These are phyloP conservation scores for Yarrowia hollandica DNA, from an alignment of 805 yeast species.

Conservation along the genomic window DNA sequence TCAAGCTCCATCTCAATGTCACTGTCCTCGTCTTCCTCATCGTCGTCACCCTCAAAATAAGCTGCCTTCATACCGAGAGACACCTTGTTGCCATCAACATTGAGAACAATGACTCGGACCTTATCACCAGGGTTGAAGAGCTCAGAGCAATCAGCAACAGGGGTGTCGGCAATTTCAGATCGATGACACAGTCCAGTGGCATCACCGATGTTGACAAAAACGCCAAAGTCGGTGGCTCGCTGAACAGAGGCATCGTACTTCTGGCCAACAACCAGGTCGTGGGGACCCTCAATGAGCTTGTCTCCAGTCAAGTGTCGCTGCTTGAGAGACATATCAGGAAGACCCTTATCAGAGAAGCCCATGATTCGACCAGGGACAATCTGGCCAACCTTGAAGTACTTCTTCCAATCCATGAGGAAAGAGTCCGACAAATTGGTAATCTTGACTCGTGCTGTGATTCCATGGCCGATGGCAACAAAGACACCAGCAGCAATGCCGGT, in stretches of 20 bases:
- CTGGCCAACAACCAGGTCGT: slow-evolving; percentile 69
- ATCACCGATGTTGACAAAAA: slow-evolving; percentile 71
- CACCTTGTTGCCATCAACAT: slow-evolving; percentile 60
- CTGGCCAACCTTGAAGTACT: slow-evolving; percentile 67
- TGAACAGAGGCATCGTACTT: slow-evolving; percentile 75
- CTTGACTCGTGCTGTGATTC: slow-evolving; percentile 74
- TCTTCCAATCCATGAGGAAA: slow-evolving; percentile 85
- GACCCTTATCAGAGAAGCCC: slow-evolving; percentile 46
- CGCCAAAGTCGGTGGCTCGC: slow-evolving; percentile 84
- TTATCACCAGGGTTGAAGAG: slow-evolving; percentile 87
- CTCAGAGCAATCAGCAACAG: slow-evolving; percentile 55
- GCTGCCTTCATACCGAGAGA: slow-evolving; percentile 95
- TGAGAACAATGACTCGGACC: slow-evolving; percentile 79
- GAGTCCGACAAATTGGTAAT: slow-evolving; percentile 80
- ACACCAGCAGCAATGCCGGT: slow-evolving; percentile 72
- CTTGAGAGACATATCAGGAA: slow-evolving; percentile 75
- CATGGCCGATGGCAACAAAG: slow-evolving; percentile 71
- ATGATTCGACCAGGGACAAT: slow-evolving; percentile 71
- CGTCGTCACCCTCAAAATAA: slow-evolving; percentile 55
- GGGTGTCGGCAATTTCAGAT: slow-evolving; percentile 69
- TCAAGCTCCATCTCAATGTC: slow-evolving; percentile 34
- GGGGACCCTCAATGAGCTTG: slow-evolving; percentile 36
- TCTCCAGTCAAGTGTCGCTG: slow-evolving; percentile 76
- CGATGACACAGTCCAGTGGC: slow-evolving; percentile 87
- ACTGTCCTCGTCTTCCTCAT: slow-evolving; percentile 38